Evolutionary conservation across 257 asterid genomes (phyloP).

Genomic region (Vinca minor): DNA sequence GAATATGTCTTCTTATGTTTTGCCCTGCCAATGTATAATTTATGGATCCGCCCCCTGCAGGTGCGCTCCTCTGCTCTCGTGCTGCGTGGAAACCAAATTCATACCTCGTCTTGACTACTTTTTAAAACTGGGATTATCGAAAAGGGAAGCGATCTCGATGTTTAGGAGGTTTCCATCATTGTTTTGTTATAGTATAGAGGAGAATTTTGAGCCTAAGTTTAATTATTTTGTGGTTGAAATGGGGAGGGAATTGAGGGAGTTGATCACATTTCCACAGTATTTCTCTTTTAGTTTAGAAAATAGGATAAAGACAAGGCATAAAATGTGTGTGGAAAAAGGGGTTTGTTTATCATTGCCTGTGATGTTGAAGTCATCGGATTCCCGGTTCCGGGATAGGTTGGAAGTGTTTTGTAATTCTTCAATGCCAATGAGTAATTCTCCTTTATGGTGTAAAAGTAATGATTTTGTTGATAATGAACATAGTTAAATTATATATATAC

Average conservation of each 20-base stretch:
- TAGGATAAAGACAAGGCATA: constrained; percentile 75
- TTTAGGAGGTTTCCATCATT: constrained; percentile 71
- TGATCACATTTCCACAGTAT: constrained; percentile 75
- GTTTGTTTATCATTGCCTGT: constrained; percentile 68
- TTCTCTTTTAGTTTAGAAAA: constrained; percentile 87
- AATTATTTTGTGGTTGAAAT: constrained; percentile 78
- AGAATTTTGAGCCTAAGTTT: constrained; percentile 72
- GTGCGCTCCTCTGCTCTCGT: constrained; percentile 59
- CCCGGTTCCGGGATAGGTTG: constrained; percentile 50
- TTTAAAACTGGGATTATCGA: constrained; percentile 60
- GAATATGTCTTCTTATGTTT: too few relatives aligned
- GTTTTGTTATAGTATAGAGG: constrained; percentile 79
- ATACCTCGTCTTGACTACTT: constrained; percentile 69
- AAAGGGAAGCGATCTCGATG: constrained; percentile 47
- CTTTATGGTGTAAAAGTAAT: constrained; percentile 47
- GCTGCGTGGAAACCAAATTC: constrained; percentile 72
- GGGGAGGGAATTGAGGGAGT: constrained; percentile 78
- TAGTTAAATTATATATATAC: constrained; percentile 7
- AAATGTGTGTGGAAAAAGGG: constrained; percentile 68
- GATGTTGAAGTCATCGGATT: constrained; percentile 61
- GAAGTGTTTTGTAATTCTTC: constrained; percentile 70
- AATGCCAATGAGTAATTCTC: constrained; percentile 61
- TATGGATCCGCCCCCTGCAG: too few relatives aligned
- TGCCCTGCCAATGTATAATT: too few relatives aligned
- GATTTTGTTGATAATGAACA: constrained; percentile 15